phyloP scores from a whole-genome alignment of 192 early-diverging fungal species.

The Obelidium mucronatum region DNA sequence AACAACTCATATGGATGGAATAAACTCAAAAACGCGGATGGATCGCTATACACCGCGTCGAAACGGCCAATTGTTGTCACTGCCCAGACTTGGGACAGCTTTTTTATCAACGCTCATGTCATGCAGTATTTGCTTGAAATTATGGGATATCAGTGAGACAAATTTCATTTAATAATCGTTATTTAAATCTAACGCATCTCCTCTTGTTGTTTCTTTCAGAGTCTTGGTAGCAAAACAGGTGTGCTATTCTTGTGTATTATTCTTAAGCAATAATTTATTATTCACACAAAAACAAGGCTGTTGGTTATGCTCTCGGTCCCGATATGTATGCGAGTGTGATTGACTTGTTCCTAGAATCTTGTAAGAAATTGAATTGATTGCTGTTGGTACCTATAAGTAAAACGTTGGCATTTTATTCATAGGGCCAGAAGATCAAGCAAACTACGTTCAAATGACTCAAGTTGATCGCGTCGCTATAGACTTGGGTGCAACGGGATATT shows the following conservation, averaged over 20 bases:
- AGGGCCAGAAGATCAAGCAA: slow-evolving; percentile 24
- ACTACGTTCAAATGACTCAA: slow-evolving; percentile 27
- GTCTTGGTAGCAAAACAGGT: neutral
- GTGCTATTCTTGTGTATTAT: neutral
- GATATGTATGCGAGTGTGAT: slow-evolving; percentile 1
- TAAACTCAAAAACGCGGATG: slow-evolving; percentile 8
- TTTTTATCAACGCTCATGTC: slow-evolving; percentile 7
- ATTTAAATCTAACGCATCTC: too few relatives aligned
- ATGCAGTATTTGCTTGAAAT: slow-evolving; percentile 23
- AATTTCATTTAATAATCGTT: too few relatives aligned
- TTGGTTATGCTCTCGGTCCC: neutral
- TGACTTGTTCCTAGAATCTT: slow-evolving; percentile 20
- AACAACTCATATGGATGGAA: slow-evolving; percentile 30
- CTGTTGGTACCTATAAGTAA: neutral
- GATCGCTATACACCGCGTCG: neutral
- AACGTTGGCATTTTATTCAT: neutral
- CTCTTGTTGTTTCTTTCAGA: too few relatives aligned
- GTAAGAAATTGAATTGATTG: neutral
- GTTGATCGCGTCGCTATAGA: slow-evolving; percentile 4
- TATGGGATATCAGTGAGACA: slow-evolving; percentile 21
- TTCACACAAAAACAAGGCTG: neutral
- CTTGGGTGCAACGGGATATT: slow-evolving; percentile 28
- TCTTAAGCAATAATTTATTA: neutral
- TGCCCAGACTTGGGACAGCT: slow-evolving; percentile 12
- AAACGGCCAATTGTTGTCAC: slow-evolving; percentile 18